Percentiles rank a stretch among this genome's conserved stretches.
These are phyloP conservation scores for Suhomyces sp. DNA, from an alignment of 805 yeast genomes.

Conservation along the genomic window DNA sequence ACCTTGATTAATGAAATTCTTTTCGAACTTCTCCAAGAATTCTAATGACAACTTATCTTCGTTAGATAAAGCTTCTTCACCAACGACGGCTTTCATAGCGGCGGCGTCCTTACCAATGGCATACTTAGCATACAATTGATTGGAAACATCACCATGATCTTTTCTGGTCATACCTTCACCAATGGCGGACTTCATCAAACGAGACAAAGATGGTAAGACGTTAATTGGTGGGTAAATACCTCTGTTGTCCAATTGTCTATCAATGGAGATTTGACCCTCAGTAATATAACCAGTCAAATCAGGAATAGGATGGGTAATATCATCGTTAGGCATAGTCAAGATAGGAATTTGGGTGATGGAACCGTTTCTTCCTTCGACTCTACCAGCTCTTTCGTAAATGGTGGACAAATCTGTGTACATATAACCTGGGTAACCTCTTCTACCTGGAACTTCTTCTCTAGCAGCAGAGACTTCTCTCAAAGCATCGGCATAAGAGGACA, in stretches of 20 bases:
- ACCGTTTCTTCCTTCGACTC: constrained; percentile 99
- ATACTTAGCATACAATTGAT: constrained; percentile 97
- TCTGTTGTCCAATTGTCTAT: constrained; percentile 92
- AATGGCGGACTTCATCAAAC: constrained; percentile 98
- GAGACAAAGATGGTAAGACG: constrained; percentile 94
- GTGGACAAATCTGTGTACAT: constrained; percentile 99
- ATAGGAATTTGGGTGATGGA: constrained; percentile 99
- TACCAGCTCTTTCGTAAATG: constrained; percentile 98
- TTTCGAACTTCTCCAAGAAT: constrained; percentile 96
- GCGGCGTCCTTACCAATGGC: constrained; percentile 99
- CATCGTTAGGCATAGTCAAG: constrained; percentile 99
- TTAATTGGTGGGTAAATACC: constrained; percentile 99
- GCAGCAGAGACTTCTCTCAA: constrained; percentile 99
- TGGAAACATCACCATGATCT: constrained; percentile 99
- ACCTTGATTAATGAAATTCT: constrained; percentile 93
- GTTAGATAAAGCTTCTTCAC: constrained; percentile 97
- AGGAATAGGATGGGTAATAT: constrained; percentile 99
- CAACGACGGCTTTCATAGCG: constrained; percentile 99
- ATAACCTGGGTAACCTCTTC: constrained; percentile 99
- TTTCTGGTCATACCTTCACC: constrained; percentile 99
- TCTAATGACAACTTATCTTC: constrained; percentile 97
- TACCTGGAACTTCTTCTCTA: constrained; percentile 99
- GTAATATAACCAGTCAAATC: constrained; percentile 99
- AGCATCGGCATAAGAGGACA: constrained; percentile 99
- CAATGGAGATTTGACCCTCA: constrained; percentile 97